These are phyloP conservation scores for Caryopteris hybrid DNA, from an alignment of 305 asterid species.

Conservation along the genomic window DNA sequence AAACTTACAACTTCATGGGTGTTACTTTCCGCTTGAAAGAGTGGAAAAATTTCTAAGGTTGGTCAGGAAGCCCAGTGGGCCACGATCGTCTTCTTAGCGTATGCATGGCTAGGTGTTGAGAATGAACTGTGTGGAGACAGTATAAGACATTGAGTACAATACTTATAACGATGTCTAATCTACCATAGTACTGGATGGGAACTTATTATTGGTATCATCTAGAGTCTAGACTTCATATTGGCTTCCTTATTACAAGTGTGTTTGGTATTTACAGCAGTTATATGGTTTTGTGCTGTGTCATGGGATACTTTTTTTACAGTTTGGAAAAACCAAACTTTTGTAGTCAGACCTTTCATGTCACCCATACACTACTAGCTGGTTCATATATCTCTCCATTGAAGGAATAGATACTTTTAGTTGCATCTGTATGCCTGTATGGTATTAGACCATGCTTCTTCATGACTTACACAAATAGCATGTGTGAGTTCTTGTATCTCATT, in stretches of 20 bases:
- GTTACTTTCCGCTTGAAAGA: not conserved
- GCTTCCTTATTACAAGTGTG: not conserved
- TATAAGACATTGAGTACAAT: slow-evolving; percentile 8
- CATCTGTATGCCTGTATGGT: not conserved
- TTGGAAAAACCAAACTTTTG: not conserved
- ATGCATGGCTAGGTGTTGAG: slow-evolving; percentile 9
- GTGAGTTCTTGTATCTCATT: not conserved
- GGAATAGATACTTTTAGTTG: not conserved
- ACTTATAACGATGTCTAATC: slow-evolving; percentile 1
- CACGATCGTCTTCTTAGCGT: not conserved
- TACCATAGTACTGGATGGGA: slow-evolving; percentile 1
- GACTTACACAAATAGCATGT: not conserved
- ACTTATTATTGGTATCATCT: not conserved
- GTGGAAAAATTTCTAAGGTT: not conserved
- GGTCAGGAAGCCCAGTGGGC: not conserved
- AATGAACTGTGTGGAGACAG: slow-evolving; percentile 13
- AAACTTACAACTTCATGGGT: not conserved
- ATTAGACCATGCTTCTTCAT: not conserved
- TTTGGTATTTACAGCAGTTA: not conserved
- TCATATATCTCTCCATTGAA: not conserved
- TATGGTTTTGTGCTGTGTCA: not conserved
- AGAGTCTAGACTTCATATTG: not conserved
- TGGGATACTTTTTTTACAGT: not conserved
- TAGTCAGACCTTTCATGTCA: not conserved
- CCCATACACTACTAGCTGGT: not conserved